Evolutionary conservation across 192 early-diverging fungal species (phyloP).

Genomic region (Backusella tarrabulga): DNA sequence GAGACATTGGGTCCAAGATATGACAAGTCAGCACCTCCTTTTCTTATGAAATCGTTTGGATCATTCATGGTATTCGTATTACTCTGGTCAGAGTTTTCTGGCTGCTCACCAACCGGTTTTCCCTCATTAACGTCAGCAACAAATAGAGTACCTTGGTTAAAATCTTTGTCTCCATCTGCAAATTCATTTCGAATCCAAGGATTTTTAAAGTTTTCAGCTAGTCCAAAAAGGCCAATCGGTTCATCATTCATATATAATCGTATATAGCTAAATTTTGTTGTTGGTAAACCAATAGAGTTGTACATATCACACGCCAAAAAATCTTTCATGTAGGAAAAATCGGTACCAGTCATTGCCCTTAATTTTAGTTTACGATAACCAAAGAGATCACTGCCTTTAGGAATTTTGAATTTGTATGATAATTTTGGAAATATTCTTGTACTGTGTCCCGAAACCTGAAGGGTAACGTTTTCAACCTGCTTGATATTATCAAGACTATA

Average conservation of each 20-base stretch:
- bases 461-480: background rate
- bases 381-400: background rate
- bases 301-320: background rate
- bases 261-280: background rate
- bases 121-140: background rate
- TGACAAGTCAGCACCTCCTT: background rate
- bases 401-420: slow-evolving; percentile 6
- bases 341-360: background rate
- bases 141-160: slow-evolving; percentile 2
- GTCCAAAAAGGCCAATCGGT: slow-evolving; percentile 5
- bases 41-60: background rate
- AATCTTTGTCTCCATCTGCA: slow-evolving; percentile 29
- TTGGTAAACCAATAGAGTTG: background rate
- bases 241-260: slow-evolving; percentile 3
- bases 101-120: background rate
- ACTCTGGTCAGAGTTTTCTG: too few species aligned
- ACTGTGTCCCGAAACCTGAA: background rate
- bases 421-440: background rate
- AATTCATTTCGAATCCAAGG: slow-evolving; percentile 1
- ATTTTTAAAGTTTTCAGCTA: slow-evolving; percentile 29
- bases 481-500: background rate
- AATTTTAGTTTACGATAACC: background rate
- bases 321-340: background rate
- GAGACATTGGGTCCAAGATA: background rate
- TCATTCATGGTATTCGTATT: too few species aligned